These are phyloP conservation scores for Mariannaea sp. DNA, from an alignment of 2,329 filamentous ascomycete genomes.

Conservation along the genomic window DNA sequence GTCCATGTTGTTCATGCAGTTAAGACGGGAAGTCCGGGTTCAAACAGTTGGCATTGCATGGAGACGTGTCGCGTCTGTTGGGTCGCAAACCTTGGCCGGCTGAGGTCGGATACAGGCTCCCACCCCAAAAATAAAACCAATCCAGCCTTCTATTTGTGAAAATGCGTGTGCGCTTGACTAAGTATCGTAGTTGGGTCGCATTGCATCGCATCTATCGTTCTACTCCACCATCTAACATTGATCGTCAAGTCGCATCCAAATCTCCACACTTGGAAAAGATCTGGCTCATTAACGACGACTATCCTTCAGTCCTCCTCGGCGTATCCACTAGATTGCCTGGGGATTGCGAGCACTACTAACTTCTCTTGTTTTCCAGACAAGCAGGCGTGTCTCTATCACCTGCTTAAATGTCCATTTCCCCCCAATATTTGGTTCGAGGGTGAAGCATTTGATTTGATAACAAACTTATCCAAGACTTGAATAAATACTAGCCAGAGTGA, in stretches of 20 bases:
- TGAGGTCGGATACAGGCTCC: constrained; percentile 3
- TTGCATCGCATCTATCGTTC: constrained; percentile 24
- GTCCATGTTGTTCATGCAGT: constrained; percentile 17
- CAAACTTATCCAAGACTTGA: too few relatives aligned
- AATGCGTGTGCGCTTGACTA: neutral
- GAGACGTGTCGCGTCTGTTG: constrained; percentile 19
- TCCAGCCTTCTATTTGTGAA: too few relatives aligned
- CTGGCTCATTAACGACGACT: neutral
- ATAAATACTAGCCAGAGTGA: too few relatives aligned
- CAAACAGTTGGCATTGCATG: constrained; percentile 7
- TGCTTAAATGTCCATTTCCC: too few relatives aligned
- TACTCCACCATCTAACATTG: constrained; percentile 20
- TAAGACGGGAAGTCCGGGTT: constrained; percentile 7
- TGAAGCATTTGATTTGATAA: too few relatives aligned
- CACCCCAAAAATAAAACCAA: neutral
- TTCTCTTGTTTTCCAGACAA: neutral
- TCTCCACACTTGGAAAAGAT: constrained; percentile 11
- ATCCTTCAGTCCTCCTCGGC: neutral
- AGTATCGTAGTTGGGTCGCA: constrained; percentile 16
- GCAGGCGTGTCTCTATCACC: constrained; percentile 3
- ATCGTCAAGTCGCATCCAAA: constrained; percentile 7
- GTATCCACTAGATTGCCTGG: neutral
- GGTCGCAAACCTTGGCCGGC: constrained; percentile 10
- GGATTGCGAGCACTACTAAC: neutral
- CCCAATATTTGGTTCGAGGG: too few relatives aligned